phyloP scores from a whole-genome alignment of 176 grass and related monocot genomes.

The Phyllostachys edulis region DNA sequence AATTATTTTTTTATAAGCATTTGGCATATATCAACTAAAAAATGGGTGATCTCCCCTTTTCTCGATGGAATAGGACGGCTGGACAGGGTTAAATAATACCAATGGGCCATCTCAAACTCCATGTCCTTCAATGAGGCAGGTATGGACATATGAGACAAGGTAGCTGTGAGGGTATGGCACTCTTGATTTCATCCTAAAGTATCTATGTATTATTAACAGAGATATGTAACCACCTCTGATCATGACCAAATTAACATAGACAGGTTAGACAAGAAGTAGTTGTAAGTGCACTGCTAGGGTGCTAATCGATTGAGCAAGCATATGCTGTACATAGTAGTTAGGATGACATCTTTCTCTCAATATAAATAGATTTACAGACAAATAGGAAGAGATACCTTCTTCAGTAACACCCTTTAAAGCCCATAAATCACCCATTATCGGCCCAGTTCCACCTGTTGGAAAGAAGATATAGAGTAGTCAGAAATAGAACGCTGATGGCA shows the following conservation, averaged over 20 bases:
- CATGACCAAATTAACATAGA: not conserved
- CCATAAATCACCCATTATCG: slow-evolving; percentile 97
- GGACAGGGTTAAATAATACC: not conserved
- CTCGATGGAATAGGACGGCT: not conserved
- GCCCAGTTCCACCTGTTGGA: slow-evolving; percentile 70
- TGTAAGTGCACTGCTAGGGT: not conserved
- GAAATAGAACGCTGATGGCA: not conserved
- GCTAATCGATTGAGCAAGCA: slow-evolving; percentile 7
- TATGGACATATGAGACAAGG: not conserved
- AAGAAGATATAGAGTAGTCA: slow-evolving; percentile 20
- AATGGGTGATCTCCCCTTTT: not conserved
- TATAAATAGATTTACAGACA: slow-evolving; percentile 28
- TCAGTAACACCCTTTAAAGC: slow-evolving; percentile 94
- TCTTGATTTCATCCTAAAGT: not conserved
- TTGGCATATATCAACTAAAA: not conserved
- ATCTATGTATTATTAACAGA: not conserved
- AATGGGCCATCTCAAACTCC: slow-evolving; percentile 23
- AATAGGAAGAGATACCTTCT: slow-evolving; percentile 63
- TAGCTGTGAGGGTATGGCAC: not conserved
- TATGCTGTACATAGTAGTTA: not conserved
- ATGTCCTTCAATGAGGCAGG: not conserved
- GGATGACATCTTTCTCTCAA: not conserved
- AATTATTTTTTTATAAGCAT: not conserved
- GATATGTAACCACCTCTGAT: not conserved
- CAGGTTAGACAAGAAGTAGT: not conserved